Evolutionary conservation across 768 basidiomycete species (phyloP), one percentile per base, ranked within the genome.

Genomic region (Filobasidium wieringae): DNA sequence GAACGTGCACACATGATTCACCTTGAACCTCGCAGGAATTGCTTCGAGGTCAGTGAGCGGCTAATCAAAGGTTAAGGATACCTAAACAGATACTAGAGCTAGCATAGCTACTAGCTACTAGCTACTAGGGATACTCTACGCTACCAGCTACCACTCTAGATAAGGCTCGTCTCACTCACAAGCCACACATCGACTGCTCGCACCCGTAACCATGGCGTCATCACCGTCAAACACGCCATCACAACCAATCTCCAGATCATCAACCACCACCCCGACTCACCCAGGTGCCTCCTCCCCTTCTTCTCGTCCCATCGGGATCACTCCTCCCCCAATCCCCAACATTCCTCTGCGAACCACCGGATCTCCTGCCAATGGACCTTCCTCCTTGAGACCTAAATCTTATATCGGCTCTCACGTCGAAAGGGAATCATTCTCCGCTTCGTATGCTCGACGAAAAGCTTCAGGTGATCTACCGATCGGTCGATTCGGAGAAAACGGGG

Each of bases 311-410:
- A 52, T 51, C 15, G 51, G 49, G 30, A 58, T 49, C 17, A 56
- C 54, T 9, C 55, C 62, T 15, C 60, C 60, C 26, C 32, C 57
- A 11, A 41, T 63, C 5, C 65, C 65, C 32, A 66, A 66, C 36
- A 66, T 66, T 45, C 65, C 65, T 31, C 65, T 61, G 32, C 29
- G 65, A 41, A 53, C 43, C 4, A 40, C 34, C 19, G 53, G n/a
- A 31, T 55, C 34, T 36, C 63, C 37, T 49, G 45, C 58, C 53
- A 53, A 60, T 59, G 60, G 6, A 47, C 51, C 45, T 40, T 47
- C 30, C n/a, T n/a, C n/a, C 24, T 32, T 17, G 30, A 43, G 3
- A 2, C 36, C 55, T 2, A 54, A 47, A 27, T 51, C 53, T 11
- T 30, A 47, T 22, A 45, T 33, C 9, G 39, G 50, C 33, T 41